These are phyloP conservation scores for Strigomonas oncopelti DNA, from an alignment of 208 protist species.

Conservation along the genomic window DNA sequence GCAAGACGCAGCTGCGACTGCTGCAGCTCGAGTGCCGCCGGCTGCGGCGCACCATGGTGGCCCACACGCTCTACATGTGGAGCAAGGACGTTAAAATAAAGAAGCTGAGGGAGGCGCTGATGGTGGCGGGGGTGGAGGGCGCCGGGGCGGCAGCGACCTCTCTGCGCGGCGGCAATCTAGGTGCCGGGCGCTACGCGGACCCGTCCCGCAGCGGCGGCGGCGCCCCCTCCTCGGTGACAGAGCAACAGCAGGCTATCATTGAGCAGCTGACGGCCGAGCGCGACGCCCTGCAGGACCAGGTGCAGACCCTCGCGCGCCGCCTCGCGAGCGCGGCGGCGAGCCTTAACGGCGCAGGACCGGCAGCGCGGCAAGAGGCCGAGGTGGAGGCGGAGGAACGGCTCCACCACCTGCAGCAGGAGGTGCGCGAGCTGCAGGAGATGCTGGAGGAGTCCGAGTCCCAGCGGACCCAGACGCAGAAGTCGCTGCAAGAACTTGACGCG, in stretches of 20 bases:
- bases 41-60: conserved; percentile 36
- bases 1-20: conserved; percentile 42
- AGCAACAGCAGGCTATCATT: conserved; percentile 57
- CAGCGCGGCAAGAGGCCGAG: not conserved
- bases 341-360: not conserved
- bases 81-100: conserved; percentile 51
- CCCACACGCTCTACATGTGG: conserved; percentile 72
- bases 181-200: not conserved
- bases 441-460: conserved; percentile 41
- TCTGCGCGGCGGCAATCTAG: too few species aligned
- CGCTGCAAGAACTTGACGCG: conserved; percentile 55
- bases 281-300: conserved; percentile 38
- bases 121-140: not conserved
- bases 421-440: conserved; percentile 33
- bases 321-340: not conserved
- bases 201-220: not conserved
- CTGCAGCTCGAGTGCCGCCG: conserved; percentile 41
- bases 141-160: too few species aligned
- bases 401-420: conserved; percentile 18
- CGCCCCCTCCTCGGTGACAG: not conserved
- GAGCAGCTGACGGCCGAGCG: conserved; percentile 54
- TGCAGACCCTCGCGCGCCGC: conserved; percentile 11
- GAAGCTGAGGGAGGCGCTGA: conserved; percentile 25
- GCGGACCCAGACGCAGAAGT: conserved; percentile 31
- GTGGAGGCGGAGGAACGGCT: not conserved